These are phyloP conservation scores for Lactarius evosmus DNA, from an alignment of 768 basidiomycete genomes.

Conservation along the genomic window DNA sequence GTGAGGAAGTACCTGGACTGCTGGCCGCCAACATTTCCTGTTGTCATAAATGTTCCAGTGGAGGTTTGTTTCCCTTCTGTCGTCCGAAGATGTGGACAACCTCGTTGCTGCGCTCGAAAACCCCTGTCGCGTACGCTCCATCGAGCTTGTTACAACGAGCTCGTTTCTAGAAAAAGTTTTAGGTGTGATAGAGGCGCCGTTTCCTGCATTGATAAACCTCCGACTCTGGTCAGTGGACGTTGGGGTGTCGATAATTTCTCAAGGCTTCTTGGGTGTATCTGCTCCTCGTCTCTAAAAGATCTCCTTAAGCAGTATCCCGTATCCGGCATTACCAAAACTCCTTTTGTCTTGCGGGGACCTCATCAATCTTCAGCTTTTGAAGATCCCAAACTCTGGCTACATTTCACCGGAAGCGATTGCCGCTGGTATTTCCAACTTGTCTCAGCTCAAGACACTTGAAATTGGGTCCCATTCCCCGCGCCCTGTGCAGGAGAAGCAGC, in stretches of 20 bases:
- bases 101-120: not conserved
- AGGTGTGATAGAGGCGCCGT: not conserved
- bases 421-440: not conserved
- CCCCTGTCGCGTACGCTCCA: not conserved
- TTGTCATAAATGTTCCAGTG: not conserved
- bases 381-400: not conserved
- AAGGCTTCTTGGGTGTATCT: not conserved
- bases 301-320: not conserved
- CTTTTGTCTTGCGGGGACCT: not conserved
- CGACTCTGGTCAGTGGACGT: not conserved
- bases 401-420: not conserved
- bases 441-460: not conserved
- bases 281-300: not conserved
- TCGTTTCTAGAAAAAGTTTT: not conserved
- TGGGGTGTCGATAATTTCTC: not conserved
- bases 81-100: not conserved
- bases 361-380: not conserved
- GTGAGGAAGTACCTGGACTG: not conserved
- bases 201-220: not conserved
- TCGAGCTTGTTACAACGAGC: not conserved
- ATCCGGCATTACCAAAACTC: not conserved
- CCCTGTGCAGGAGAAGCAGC: not conserved
- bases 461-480: not conserved
- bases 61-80: fast-evolving
- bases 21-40: constrained; percentile 7